Base-by-base conservation (phyloP, 1,284 basidiomycete species). In the Fistulina hepatica region DNA sequence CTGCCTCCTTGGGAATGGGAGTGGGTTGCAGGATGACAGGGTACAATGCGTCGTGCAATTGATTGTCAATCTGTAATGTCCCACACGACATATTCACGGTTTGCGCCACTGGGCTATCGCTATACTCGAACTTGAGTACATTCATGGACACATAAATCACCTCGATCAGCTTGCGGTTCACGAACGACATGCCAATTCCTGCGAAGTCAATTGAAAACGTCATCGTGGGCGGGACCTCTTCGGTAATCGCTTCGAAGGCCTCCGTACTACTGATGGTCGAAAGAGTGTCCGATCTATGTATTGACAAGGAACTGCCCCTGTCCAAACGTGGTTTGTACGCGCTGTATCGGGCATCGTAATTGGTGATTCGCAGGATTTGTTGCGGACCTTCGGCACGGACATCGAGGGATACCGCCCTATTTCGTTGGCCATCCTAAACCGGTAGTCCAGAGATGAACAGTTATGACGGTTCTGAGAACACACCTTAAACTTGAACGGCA, bases 21-120 rank as follows among this genome's bases (percentile, higher is more conserved):
- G 91, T 93, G 0, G 95, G 95, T 54, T 98, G 95, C 26, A 99
- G 67, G 38, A 98, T 79, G 44, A 99, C 93, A 1, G 95, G 93
- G 67, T 86, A 99, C 11, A 94, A 60, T 15, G 91, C 92, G 42
- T 97, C 95, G 47, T 97, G 94, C 6, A 99, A 73, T 58, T 99
- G 95, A 54, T 98, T 99, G 61, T 97, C 93, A 45, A 98, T 77
- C 58, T 99, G 94, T 20, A 99, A 72, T 57, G 74, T 83, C 34
- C 89, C 91, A 57, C 82, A 89, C n/a, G 83, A 78, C 30, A 97
- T 34, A 35, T 76, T 88, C 38, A 91, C 67, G 8, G 86, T 74
- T 51, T 94, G 89, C 17, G 89, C 85, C 28, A 83, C 69, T 2
- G 76, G 67, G 46, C 81, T 94, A 55, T 89, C 78, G 34, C 73